Evolutionary conservation across 306 rosid genomes (phyloP).

Genomic region (Mimosa pudica): DNA sequence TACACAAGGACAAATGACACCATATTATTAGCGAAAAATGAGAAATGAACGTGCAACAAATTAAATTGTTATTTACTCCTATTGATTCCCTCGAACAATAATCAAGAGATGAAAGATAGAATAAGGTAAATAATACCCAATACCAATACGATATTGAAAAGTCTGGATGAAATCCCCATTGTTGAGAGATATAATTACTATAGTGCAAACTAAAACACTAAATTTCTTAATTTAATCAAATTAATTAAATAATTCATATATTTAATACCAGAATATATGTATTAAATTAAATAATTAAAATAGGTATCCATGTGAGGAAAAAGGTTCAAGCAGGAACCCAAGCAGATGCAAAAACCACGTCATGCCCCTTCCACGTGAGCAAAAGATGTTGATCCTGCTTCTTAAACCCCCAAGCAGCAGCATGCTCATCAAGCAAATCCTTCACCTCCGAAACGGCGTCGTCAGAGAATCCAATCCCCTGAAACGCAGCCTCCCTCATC

Average conservation of each 20-base stretch:
- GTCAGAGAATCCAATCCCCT: slow-evolving; percentile 56
- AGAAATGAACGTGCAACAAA: not conserved
- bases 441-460: slow-evolving; percentile 76
- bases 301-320: not conserved
- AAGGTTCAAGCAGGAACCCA: slow-evolving; percentile 62
- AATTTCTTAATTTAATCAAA: too few species aligned
- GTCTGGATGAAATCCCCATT: too few species aligned
- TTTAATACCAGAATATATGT: too few species aligned
- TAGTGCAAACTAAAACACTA: too few species aligned
- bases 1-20: not conserved
- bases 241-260: too few species aligned
- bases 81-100: too few species aligned
- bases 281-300: too few species aligned
- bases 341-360: slow-evolving; percentile 83
- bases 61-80: too few species aligned
- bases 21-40: not conserved
- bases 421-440: slow-evolving; percentile 84
- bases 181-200: too few species aligned
- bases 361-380: slow-evolving; percentile 97
- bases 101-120: too few species aligned
- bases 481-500: slow-evolving; percentile 63
- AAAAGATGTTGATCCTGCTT: slow-evolving; percentile 72
- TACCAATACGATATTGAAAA: too few species aligned
- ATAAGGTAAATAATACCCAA: too few species aligned
- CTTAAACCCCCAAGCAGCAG: slow-evolving; percentile 97